phyloP scores from a whole-genome alignment of 1,284 basidiomycete species.

The Phellopilus nigrolimitatus region DNA sequence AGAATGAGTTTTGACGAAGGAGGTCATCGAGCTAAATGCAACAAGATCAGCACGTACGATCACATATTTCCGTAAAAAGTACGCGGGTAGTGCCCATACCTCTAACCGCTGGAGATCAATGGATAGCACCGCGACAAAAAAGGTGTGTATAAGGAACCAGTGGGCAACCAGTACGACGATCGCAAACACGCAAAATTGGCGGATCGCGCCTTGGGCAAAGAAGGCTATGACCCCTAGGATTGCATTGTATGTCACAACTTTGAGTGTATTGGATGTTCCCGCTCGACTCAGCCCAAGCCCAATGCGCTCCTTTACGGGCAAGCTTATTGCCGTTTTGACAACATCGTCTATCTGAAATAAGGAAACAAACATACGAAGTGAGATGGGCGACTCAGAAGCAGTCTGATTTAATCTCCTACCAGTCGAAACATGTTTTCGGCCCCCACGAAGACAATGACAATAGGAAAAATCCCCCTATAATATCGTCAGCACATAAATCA shows the following conservation, averaged over 20 bases:
- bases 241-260: slow-evolving; percentile 83
- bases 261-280: slow-evolving; percentile 88
- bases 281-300: slow-evolving; percentile 84
- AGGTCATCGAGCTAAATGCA: slow-evolving; percentile 65
- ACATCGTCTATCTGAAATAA: slow-evolving; percentile 75
- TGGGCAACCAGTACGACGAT: slow-evolving; percentile 93
- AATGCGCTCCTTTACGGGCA: slow-evolving; percentile 90
- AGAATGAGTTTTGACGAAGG: slow-evolving; percentile 58
- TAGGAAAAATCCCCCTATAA: slow-evolving; percentile 77
- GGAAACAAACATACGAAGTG: slow-evolving; percentile 15
- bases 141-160: slow-evolving; percentile 92
- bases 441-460: slow-evolving; percentile 93
- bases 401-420: slow-evolving; percentile 41
- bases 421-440: slow-evolving; percentile 97
- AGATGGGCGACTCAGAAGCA: slow-evolving; percentile 7
- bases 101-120: slow-evolving; percentile 90
- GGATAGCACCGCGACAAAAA: slow-evolving; percentile 85
- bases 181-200: slow-evolving; percentile 92
- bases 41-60: slow-evolving; percentile 5
- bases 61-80: too few relatives aligned
- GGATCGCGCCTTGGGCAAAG: slow-evolving; percentile 76
- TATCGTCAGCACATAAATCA: slow-evolving; percentile 6
- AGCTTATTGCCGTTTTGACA: slow-evolving; percentile 81
- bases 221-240: slow-evolving; percentile 79
- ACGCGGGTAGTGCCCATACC: slow-evolving; percentile 39